These are phyloP conservation scores for Salicornia ramosissima DNA, from an alignment of 148 eudicot species.

Conservation along the genomic window DNA sequence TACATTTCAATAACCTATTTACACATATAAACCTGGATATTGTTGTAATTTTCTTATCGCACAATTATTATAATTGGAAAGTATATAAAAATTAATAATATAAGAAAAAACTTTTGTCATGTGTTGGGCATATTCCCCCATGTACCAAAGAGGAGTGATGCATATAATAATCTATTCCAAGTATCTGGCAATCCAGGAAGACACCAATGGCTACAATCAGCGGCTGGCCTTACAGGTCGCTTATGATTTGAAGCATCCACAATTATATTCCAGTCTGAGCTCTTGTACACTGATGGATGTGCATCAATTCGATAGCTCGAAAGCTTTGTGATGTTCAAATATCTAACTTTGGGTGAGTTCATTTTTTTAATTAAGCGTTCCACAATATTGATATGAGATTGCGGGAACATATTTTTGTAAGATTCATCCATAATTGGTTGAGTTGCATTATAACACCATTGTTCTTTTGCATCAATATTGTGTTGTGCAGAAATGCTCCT, in stretches of 20 bases:
- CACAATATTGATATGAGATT: conserved; percentile 16
- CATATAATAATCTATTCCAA: conserved; percentile 39
- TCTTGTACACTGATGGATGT: conserved; percentile 25
- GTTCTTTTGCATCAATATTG: background rate
- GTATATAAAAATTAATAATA: too few species aligned
- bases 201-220: conserved; percentile 50
- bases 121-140: too few species aligned
- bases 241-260: background rate
- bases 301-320: conserved; percentile 37
- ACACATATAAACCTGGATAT: too few species aligned
- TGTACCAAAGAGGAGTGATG: conserved; percentile 11
- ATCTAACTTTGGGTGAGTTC: conserved; percentile 11
- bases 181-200: conserved; percentile 43
- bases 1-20: too few species aligned
- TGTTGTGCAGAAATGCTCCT: conserved; percentile 25
- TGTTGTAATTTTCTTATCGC: too few species aligned
- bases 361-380: conserved; percentile 16
- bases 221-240: background rate
- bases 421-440: conserved; percentile 4
- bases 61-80: too few species aligned
- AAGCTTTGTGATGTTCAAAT: conserved; percentile 33
- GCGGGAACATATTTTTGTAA: background rate
- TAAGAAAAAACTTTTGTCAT: too few species aligned
- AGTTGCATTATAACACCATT: conserved; percentile 21
- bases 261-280: conserved; percentile 3